Conservation (phyloP, 2,329 filamentous ascomycete genomes). For the Talaromyces rugulosus region DNA sequence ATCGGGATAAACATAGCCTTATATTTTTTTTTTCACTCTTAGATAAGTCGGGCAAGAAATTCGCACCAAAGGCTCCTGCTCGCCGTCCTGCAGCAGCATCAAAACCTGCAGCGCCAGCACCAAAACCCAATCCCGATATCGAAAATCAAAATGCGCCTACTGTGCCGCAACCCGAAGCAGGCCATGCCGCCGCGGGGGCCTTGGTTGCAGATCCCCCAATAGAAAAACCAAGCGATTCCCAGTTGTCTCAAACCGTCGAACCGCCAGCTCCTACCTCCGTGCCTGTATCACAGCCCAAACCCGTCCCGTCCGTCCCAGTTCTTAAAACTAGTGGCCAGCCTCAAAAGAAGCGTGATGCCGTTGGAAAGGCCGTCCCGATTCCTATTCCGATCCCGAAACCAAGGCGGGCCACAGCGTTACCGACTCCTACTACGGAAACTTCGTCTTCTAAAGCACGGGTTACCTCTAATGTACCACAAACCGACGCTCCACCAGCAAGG, state of each 20-base stretch:
- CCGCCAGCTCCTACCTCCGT: background rate
- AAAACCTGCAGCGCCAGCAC: slow-evolving; percentile 17
- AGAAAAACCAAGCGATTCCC: background rate
- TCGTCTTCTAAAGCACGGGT: background rate
- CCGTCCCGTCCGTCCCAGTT: background rate
- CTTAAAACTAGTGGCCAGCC: background rate
- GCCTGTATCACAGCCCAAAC: background rate
- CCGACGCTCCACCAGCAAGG: background rate
- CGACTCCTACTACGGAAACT: background rate
- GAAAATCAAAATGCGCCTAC: background rate
- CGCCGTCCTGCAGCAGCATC: slow-evolving; percentile 49
- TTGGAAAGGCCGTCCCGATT: background rate
- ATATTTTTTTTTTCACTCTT: slow-evolving; percentile 5
- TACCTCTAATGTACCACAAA: background rate
- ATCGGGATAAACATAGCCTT: slow-evolving; percentile 8
- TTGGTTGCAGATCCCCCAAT: background rate
- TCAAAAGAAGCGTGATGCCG: background rate
- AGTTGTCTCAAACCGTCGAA: background rate
- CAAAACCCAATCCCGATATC: background rate
- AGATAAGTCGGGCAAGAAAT: slow-evolving; percentile 69
- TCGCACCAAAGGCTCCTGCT: slow-evolving; percentile 66
- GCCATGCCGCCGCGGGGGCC: background rate
- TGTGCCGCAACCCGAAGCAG: background rate
- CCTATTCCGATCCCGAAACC: background rate
- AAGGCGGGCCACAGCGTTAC: background rate